Conservation (phyloP, 139 green algal genomes). For the Closterium sp. region DNA sequence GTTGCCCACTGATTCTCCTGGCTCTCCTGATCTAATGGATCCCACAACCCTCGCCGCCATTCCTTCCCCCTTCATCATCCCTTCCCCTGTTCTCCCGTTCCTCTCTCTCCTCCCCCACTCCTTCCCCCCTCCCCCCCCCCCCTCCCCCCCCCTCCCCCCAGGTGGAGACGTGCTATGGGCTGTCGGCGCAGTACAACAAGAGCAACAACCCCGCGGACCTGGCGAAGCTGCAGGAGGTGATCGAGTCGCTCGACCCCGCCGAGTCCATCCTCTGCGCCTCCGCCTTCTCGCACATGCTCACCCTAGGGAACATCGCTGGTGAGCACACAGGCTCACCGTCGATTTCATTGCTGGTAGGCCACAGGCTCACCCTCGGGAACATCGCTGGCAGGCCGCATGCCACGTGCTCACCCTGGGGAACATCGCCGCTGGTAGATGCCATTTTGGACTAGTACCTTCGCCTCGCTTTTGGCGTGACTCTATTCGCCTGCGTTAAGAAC, state of each 20-base stretch:
- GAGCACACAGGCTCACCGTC: background rate
- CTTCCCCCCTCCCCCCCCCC: too few species aligned
- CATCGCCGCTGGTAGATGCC: too few species aligned
- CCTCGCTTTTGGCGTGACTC: too few species aligned
- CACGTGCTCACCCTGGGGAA: too few species aligned
- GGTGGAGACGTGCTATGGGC: conserved; percentile 39
- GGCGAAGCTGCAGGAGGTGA: conserved; percentile 41
- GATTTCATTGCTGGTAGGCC: background rate
- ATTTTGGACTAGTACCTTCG: too few species aligned
- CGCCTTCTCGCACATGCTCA: conserved; percentile 53
- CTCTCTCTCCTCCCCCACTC: too few species aligned
- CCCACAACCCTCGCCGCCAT: too few species aligned
- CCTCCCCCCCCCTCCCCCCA: background rate
- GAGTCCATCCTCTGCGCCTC: conserved; percentile 44
- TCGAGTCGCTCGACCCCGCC: conserved; percentile 20
- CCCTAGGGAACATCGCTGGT: conserved; percentile 40
- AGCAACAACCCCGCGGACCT: conserved; percentile 19
- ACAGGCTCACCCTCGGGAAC: background rate
- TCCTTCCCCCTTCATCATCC: too few species aligned
- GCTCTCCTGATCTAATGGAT: too few species aligned
- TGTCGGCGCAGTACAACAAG: conserved; percentile 37
- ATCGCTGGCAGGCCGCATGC: background rate
- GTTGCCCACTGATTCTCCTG: background rate
- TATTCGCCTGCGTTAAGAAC: too few species aligned
- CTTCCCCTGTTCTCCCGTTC: too few species aligned